Base-by-base conservation (phyloP, 1,284 basidiomycete genomes). In the Boletus semigastroideus region DNA sequence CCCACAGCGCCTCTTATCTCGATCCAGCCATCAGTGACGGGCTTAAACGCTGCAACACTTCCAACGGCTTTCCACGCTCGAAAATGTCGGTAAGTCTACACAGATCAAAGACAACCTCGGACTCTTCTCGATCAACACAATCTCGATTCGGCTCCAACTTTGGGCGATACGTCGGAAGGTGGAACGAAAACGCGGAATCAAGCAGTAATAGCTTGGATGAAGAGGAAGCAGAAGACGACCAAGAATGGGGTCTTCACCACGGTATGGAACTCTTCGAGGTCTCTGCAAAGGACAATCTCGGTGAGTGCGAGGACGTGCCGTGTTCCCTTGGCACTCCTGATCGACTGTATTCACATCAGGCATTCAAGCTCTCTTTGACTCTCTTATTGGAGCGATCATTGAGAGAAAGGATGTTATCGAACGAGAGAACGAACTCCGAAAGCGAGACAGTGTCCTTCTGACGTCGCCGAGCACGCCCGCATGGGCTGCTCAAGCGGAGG, bases 221-320 rank as follows among this genome's bases (percentile, higher is more conserved):
- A 64, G 84, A 84, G 39, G 84, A 86, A 25, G 85, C 80, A 10
- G 75, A 78, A n/a, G 81, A 85, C 43, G 79, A 79, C 45, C 72
- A 75, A 40, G 84, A 90, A 60, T 90, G 87, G 86, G 88, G 88
- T 10, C 75, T 90, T 37, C 82, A 78, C 64, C 87, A 86, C 62
- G 87, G 83, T 52, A 90, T 92, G 84, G 84, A 88, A 62, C 76
- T 92, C 16, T 90, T 89, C 58, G 90, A 94, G 65, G 90, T 92
- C 27, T 92, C 88, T 49, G 86, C 90, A 51, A 92, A 92, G 70
- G 90, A 92, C 63, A 86, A 89, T 63, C 67, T 72, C 42, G 91
- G 90, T 91, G 56, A 62, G 84, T 68, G 39, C 33, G 28, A 43
- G 34, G 25, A 30, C 17, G 12, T 44, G 9, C 25, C n/a, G 17